phyloP scores from a whole-genome alignment of 306 rosid species.

The Rosa multiflora region DNA sequence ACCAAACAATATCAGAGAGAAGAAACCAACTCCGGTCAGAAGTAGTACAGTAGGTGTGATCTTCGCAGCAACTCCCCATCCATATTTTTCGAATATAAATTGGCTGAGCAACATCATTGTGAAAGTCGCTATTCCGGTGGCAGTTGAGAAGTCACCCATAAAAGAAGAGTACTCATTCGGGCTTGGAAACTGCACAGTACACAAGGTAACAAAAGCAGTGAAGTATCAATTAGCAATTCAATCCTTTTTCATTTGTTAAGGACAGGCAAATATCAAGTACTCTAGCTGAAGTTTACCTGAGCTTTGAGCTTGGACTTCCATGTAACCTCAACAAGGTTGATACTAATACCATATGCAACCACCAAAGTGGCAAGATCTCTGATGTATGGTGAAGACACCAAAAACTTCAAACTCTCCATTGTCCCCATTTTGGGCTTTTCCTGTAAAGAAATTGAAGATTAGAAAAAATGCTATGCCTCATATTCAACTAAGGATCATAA shows the following conservation, averaged over 20 bases:
- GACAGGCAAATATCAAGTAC: conserved; percentile 20
- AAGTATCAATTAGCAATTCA: background rate
- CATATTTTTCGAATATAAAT: conserved; percentile 74
- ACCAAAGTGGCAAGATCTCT: conserved; percentile 97
- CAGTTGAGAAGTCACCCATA: conserved; percentile 98
- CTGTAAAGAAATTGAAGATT: conserved; percentile 39
- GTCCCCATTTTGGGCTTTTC: conserved; percentile 93
- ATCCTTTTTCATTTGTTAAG: background rate
- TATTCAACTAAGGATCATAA: background rate
- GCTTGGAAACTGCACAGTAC: conserved; percentile 75
- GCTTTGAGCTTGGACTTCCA: conserved; percentile 99
- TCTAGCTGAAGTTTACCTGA: conserved; percentile 49
- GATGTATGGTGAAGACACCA: conserved; percentile 87
- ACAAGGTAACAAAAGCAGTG: background rate
- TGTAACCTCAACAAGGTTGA: conserved; percentile 93
- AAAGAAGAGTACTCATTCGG: conserved; percentile 95
- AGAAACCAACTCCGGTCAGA: conserved; percentile 87
- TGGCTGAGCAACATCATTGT: conserved; percentile 91
- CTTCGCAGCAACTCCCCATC: conserved; percentile 97
- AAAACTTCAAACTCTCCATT: conserved; percentile 96
- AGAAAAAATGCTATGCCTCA: conserved; percentile 10
- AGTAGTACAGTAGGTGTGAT: conserved; percentile 92
- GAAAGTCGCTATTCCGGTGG: conserved; percentile 92
- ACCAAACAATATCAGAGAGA: conserved; percentile 75
- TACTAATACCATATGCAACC: conserved; percentile 93